Base-by-base conservation (phyloP, 2,329 filamentous ascomycete species). In the Leptosphaerulina australis region DNA sequence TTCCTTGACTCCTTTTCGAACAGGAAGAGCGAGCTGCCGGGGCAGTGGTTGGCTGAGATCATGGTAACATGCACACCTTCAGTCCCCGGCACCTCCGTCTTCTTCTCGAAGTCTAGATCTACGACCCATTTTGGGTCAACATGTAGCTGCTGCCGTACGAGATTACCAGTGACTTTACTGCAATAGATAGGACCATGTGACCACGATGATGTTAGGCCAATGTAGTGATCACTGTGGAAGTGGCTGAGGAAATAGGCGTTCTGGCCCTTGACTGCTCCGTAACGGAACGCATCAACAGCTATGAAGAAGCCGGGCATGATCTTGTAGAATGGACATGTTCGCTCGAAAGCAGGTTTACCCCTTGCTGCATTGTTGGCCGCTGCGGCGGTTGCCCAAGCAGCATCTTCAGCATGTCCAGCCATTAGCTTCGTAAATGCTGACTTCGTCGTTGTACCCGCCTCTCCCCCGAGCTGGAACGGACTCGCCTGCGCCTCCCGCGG, bases 241-340 rank as follows among this genome's bases (percentile, higher is more conserved):
- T 99, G 94, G 63, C 92, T 97, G 9, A 99, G 81, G 61, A 99
- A 99, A 69, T 99, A 99, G 1, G 93, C 94, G 44, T 89, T 88
- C 70, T 92, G 96, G 0, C 91, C 92, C 67, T 95, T 83, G 0
- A 99, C 90, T 3, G 92, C 91, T 2, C 94, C 94, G 66, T 97
- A 99, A 15, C 93, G 86, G 67, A 99, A 96, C 0, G 94, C 94
- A 72, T 99, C 94, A 0, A 99, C 94, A 50, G 91, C 95, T 44
- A 97, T 95, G 57, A 83, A 90, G 64, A 97, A 88, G 0, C 91
- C 91, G 0, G 93, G 92, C 76, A 99, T 87, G 57, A 97, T 97
- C 73, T 99, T 99, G 78, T 99, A 99, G 66, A 99, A 99, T 0
- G 94, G 94, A 67, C 94, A 99, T 0, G 91, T 97, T 38, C 94